Evolutionary conservation across 2,329 filamentous ascomycete species (phyloP), one percentile per base, ranked within the genome.

Genomic region (Claviceps digitariae): DNA sequence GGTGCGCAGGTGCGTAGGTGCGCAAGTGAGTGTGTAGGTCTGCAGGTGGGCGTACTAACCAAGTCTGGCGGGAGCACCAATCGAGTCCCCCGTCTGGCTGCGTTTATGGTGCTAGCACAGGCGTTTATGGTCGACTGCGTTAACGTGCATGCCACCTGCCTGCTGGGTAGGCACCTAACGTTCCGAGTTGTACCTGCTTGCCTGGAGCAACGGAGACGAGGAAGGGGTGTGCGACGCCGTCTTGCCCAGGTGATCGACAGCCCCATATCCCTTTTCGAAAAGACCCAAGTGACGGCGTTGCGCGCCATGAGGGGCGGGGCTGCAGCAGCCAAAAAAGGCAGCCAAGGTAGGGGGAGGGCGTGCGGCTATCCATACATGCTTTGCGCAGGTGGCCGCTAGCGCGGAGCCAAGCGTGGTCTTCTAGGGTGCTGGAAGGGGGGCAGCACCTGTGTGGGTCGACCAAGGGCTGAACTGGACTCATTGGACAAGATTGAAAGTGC

Each of bases 241-340:
- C 34, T 69, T 68, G 72, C 66, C 61, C 70, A 69, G 72, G 67
- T 69, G 76, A 79, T 79, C 76, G 75, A 72, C 76, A 73, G 64
- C 65, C 65, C 68, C 69, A 70, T 74, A 69, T 75, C 73, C 73
- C 70, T 69, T 72, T 72, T 71, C 66, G 66, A 69, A 69, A 68
- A 69, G 68, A 66, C 68, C 68, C 68, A 71, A 65, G 69, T 61
- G 68, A 67, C 68, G 67, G 70, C 69, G 72, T 70, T 73, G 66
- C 61, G 62, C 63, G 67, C 34, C 12, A 69, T 66, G 66, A 67
- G 66, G 66, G 65, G 68, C 2, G 66, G 67, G 67, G 64, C 64
- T 59, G 61, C 61, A 65, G 66, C 63, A 63, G 63, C 45, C 64
- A 72, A 58, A 66, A 66, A 63, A 21, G 23, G 55, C 56, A 61